A percentile compares a stretch with the other conserved stretches of the same genome.
Conservation (phyloP, 768 basidiomycete genomes). For the Sistotremastrum suecicum region DNA sequence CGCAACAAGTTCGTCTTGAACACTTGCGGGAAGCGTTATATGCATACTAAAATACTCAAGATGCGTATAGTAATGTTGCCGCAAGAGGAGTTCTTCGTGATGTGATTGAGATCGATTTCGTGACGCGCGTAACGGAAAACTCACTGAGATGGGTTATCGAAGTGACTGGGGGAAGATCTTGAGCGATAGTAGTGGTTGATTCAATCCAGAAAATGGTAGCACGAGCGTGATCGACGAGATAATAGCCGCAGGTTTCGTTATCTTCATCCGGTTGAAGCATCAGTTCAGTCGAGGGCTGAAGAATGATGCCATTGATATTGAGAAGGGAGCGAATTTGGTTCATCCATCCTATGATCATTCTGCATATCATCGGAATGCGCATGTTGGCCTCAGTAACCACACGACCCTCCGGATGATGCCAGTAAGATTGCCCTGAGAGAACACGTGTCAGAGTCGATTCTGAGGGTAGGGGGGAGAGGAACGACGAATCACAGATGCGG, state of each 20-base stretch:
- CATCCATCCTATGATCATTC: no score
- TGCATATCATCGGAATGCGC: no score
- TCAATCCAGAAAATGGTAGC: conserved; percentile 43
- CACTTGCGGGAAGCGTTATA: conserved; percentile 15
- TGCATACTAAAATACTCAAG: conserved; percentile 53
- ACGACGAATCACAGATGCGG: no score
- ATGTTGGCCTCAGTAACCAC: no score
- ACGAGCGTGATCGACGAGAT: conserved; percentile 36
- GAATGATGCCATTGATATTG: no score
- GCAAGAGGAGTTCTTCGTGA: conserved; percentile 27
- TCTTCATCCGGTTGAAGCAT: conserved; percentile 31
- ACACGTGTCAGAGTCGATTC: no score
- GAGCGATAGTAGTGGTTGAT: conserved; percentile 22
- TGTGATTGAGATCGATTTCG: not conserved
- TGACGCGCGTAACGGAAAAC: no score
- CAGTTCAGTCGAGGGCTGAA: conserved; percentile 24
- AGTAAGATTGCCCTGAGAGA: no score
- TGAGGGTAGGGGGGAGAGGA: no score
- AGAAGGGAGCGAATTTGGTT: no score
- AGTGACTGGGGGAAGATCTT: conserved; percentile 29
- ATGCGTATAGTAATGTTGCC: conserved; percentile 47
- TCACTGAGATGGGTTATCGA: conserved; percentile 41
- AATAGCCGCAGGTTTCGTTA: conserved; percentile 35
- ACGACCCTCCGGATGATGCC: no score
- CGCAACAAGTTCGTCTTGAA: conserved; percentile 28